Base-by-base conservation (phyloP, 2,329 filamentous ascomycete species). In the Fusarium sp. region DNA sequence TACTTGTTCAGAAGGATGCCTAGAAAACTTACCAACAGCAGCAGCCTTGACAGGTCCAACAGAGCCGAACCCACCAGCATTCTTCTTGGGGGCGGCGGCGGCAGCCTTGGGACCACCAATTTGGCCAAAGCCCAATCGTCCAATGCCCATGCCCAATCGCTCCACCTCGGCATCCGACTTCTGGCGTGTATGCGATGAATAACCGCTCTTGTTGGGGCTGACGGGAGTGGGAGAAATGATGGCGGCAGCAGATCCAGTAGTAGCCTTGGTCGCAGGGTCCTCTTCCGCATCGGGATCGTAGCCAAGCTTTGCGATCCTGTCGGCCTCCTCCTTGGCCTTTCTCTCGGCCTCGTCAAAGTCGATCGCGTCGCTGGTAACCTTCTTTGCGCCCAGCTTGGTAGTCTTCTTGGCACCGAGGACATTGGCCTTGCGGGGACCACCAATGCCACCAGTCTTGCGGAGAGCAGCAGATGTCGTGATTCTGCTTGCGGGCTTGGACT, bases 311-410 rank as follows among this genome's bases (percentile, higher is more conserved):
- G 93, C 95, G 80, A 98, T 96, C 76, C 96, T 92, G 83, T 98
- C 96, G 4, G 95, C 96, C 84, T 99, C 96, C 84, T 98, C 96
- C 83, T 96, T 97, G 50, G 96, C 96, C 85, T 97, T 98, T 84
- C 94, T 94, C 87, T 99, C 96, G 4, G 95, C 96, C 82, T 96
- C 96, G 74, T 99, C 96, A 79, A 99, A 99, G 85, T 99, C 96
- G 72, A 99, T 95, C 14, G 91, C 85, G 75, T 95, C 93, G 54
- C 87, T 89, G 5, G 88, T 90, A 37, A 97, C 90, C 87, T 98
- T 98, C 90, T 98, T 98, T 31, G 92, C 96, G 38, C 96, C 96
- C 13, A 98, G 88, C 86, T 97, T 97, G 52, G 87, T 88, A 8
- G 87, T 88, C 87, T 95, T 96, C 87, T 96, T 96, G 35, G 93